Conservation (phyloP, 192 early-diverging fungal species). For the Geranomyces michiganensis region DNA sequence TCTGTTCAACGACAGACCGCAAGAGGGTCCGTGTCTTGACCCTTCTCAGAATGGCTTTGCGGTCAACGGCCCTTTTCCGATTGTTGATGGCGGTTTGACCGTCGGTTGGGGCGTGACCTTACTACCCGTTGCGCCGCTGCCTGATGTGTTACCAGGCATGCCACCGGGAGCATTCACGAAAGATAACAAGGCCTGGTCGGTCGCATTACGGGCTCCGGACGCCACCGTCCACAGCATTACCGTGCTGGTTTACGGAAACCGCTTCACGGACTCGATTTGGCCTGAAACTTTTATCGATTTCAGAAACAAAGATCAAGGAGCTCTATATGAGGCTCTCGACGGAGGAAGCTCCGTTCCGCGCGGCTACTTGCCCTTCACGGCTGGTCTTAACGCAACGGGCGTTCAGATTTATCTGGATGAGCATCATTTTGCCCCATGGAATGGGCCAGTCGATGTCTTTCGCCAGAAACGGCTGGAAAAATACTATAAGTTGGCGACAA, state of each 20-base stretch:
- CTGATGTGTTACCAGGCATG: neutral
- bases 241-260: neutral
- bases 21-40: constrained; percentile 5
- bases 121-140: neutral
- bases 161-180: neutral
- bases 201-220: neutral
- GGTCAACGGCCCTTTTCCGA: constrained; percentile 7
- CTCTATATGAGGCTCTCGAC: neutral
- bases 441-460: neutral
- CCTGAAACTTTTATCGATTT: neutral
- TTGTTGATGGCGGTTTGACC: neutral
- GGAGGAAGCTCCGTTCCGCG: neutral
- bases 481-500: neutral
- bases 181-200: neutral
- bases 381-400: constrained; percentile 14
- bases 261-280: neutral
- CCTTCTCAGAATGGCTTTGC: constrained; percentile 1
- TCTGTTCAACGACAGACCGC: no score
- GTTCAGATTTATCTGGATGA: neutral
- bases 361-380: neutral
- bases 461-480: neutral
- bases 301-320: no score
- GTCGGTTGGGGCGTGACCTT: constrained; percentile 5
- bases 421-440: neutral
- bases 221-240: neutral